Conservation (phyloP, 768 basidiomycete species). For the Trametes meyenii region DNA sequence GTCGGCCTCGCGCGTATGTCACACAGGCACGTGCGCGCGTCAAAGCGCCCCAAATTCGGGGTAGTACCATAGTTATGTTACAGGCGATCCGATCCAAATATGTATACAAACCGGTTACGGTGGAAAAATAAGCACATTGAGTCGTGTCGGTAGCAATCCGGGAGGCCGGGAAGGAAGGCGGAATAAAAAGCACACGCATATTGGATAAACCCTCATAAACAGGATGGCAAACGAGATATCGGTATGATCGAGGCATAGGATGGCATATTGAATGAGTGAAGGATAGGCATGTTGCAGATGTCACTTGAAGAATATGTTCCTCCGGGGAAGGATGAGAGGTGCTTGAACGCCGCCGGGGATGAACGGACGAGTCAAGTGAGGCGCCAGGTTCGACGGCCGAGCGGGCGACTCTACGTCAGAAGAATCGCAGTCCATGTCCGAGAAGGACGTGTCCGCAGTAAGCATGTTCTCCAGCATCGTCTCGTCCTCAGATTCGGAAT, state of each 20-base stretch:
- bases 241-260: background rate
- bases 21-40: conserved; percentile 26
- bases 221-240: background rate
- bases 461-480: conserved; percentile 26
- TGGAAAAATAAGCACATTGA: background rate
- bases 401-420: conserved; percentile 16
- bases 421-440: conserved; percentile 25
- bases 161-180: no score
- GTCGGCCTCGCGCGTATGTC: conserved; percentile 20
- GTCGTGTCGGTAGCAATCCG: no score
- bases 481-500: conserved; percentile 22
- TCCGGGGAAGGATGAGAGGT: background rate
- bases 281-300: background rate
- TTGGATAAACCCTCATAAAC: no score
- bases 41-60: background rate
- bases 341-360: background rate
- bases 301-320: background rate
- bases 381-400: conserved; percentile 2
- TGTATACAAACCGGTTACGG: background rate
- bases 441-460: conserved; percentile 7
- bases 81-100: background rate
- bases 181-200: no score
- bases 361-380: background rate
- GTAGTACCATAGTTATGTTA: no score
- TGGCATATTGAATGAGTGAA: background rate